phyloP scores from a whole-genome alignment of 192 early-diverging fungal genomes.

The Coemansia sp. region DNA sequence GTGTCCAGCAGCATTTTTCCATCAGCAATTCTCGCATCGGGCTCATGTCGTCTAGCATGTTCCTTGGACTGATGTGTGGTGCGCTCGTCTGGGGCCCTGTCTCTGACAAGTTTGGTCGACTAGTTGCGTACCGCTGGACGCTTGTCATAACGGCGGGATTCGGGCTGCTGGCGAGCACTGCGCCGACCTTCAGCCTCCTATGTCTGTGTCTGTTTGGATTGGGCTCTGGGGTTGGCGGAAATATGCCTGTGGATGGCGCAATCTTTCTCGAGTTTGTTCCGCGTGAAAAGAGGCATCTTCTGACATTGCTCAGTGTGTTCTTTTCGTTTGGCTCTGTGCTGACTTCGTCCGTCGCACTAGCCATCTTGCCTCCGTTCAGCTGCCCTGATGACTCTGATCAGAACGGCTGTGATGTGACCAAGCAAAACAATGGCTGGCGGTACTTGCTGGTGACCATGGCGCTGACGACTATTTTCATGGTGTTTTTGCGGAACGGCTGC shows the following conservation, averaged over 20 bases:
- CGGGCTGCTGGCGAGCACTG: conserved; percentile 67
- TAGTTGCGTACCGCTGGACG: conserved; percentile 73
- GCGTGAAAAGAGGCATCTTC: conserved; percentile 69
- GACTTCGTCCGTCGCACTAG: conserved; percentile 62
- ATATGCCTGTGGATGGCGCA: conserved; percentile 68
- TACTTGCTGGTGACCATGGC: conserved; percentile 66
- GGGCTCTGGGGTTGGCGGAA: conserved; percentile 72
- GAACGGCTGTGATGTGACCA: conserved; percentile 54
- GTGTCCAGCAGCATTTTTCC: conserved; percentile 71
- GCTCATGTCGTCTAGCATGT: conserved; percentile 64
- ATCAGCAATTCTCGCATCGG: conserved; percentile 67
- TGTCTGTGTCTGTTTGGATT: conserved; percentile 65
- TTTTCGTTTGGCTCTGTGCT: conserved; percentile 80
- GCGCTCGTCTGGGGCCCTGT: conserved; percentile 79
- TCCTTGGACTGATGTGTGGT: conserved; percentile 79
- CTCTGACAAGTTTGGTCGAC: conserved; percentile 71
- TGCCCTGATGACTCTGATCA: conserved; percentile 55
- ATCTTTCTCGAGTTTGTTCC: conserved; percentile 86
- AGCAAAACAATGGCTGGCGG: conserved; percentile 77
- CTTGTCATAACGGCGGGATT: conserved; percentile 69
- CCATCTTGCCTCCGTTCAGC: conserved; percentile 65
- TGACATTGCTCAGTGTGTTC: conserved; percentile 82
- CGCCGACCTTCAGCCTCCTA: conserved; percentile 61
- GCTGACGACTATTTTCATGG: conserved; percentile 65
- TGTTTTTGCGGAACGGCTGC: conserved; percentile 63